phyloP scores from a whole-genome alignment of 1,139 yeast genomes.

The Candida pseudoviswanathii region DNA sequence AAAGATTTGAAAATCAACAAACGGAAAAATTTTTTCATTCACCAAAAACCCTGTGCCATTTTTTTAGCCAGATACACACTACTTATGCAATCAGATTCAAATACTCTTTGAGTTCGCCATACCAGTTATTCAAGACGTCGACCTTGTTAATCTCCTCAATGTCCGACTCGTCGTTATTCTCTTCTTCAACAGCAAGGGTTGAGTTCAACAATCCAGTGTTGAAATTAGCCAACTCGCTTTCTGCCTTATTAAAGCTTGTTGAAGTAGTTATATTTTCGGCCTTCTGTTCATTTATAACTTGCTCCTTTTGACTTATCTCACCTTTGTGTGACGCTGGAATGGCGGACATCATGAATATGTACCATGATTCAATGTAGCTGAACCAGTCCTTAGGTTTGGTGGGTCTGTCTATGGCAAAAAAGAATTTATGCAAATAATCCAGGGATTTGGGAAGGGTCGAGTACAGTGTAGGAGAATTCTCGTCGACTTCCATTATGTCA shows the following conservation, averaged over 20 bases:
- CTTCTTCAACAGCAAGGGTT: slow-evolving; percentile 8
- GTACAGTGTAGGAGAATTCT: neutral
- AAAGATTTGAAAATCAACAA: neutral
- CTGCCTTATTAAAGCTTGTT: slow-evolving; percentile 2
- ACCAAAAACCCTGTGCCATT: neutral
- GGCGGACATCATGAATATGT: slow-evolving; percentile 27
- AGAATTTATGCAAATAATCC: slow-evolving; percentile 15
- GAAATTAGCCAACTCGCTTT: slow-evolving; percentile 14
- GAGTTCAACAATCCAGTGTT: slow-evolving; percentile 17
- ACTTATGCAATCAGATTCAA: neutral
- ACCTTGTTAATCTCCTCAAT: slow-evolving; percentile 8
- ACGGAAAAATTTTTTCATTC: neutral
- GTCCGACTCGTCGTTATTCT: slow-evolving; percentile 8
- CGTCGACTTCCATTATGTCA: slow-evolving; percentile 18
- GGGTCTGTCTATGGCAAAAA: slow-evolving; percentile 24
- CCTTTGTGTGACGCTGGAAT: slow-evolving; percentile 31
- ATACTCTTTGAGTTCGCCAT: neutral
- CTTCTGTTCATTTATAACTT: slow-evolving; percentile 37
- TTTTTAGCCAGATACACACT: neutral
- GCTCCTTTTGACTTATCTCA: slow-evolving; percentile 43
- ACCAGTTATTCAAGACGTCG: slow-evolving; percentile 5
- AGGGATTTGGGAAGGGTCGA: neutral
- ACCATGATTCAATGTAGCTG: slow-evolving; percentile 39
- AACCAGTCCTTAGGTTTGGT: slow-evolving; percentile 21
- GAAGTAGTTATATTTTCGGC: slow-evolving; percentile 22